Evolutionary conservation across 2,329 filamentous ascomycete genomes (phyloP).

Genomic region (Fusarium hostae): DNA sequence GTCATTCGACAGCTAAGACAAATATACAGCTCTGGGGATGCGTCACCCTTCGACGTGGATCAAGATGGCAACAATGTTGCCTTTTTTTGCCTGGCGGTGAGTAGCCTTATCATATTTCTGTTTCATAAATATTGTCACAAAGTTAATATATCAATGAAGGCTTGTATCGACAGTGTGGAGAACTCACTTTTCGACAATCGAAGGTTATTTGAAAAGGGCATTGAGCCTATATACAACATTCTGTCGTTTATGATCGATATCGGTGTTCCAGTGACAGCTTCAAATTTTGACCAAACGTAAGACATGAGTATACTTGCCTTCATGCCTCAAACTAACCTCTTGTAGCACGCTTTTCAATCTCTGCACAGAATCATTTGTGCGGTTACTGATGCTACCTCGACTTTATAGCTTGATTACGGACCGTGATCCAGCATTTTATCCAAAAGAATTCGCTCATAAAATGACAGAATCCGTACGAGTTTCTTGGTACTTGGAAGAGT

Average conservation of each 20-base stretch:
- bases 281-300: too few species aligned
- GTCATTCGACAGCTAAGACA: neutral
- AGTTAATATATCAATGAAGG: neutral
- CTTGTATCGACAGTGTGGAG: neutral
- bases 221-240: too few species aligned
- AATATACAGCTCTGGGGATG: neutral
- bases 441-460: too few species aligned
- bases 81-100: neutral
- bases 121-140: neutral
- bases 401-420: neutral
- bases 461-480: too few species aligned
- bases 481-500: too few species aligned
- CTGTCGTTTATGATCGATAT: too few species aligned
- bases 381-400: neutral
- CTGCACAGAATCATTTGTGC: accelerated
- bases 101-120: neutral
- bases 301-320: too few species aligned
- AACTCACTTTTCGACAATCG: too few species aligned
- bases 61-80: neutral
- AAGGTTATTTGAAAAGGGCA: too few species aligned
- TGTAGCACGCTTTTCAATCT: too few species aligned
- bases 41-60: neutral
- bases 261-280: too few species aligned
- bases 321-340: too few species aligned
- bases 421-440: neutral